phyloP scores from a whole-genome alignment of 306 rosid genomes.

The Mucuna pruriens region DNA sequence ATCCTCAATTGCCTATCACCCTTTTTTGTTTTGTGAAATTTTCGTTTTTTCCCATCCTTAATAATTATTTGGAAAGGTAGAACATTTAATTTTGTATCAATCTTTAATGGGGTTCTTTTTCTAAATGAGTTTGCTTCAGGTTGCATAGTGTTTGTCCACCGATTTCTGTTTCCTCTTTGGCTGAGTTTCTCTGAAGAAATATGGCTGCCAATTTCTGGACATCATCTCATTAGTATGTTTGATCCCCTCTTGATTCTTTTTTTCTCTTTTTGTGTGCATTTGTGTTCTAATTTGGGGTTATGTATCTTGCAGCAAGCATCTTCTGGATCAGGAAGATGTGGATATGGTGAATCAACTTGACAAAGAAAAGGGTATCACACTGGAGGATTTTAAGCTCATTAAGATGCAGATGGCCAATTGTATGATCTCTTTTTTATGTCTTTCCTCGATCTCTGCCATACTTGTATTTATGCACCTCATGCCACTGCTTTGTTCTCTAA shows the following conservation, averaged over 20 bases:
- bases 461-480: not conserved
- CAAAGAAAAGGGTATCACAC: slow-evolving; percentile 82
- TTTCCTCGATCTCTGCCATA: not conserved
- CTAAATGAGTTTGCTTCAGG: slow-evolving; percentile 21
- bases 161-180: not conserved
- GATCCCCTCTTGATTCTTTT: not conserved
- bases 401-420: slow-evolving; percentile 94
- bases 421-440: slow-evolving; percentile 33
- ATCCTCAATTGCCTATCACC: not conserved
- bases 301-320: slow-evolving; percentile 68
- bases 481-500: slow-evolving; percentile 8
- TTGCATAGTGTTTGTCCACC: not conserved
- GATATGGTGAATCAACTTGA: slow-evolving; percentile 80
- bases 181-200: slow-evolving; percentile 6
- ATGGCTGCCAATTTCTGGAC: slow-evolving; percentile 98
- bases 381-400: slow-evolving; percentile 91
- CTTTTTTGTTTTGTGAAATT: not conserved
- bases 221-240: slow-evolving; percentile 82
- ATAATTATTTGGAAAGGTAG: not conserved
- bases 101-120: slow-evolving; percentile 20
- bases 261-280: not conserved
- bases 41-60: not conserved
- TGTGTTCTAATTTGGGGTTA: slow-evolving; percentile 28
- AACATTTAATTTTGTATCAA: not conserved
- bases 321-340: slow-evolving; percentile 87